Conservation (phyloP, 2,329 filamentous ascomycete genomes). For the Penicillium sp. region DNA sequence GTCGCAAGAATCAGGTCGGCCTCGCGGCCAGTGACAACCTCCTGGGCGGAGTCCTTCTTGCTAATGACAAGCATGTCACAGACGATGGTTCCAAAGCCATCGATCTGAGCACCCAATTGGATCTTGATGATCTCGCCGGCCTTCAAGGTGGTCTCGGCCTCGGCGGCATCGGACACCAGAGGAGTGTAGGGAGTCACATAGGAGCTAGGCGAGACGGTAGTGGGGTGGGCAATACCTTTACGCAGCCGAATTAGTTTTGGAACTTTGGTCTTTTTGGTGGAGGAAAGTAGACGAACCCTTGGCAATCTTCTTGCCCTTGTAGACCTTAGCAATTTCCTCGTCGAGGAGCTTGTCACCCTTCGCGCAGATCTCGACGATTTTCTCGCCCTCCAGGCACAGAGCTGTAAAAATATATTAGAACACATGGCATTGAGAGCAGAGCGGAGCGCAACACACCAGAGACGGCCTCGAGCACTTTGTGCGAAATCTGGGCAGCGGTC, state of each 20-base stretch:
- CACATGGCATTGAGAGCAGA: background rate
- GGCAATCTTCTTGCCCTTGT: conserved; percentile 93
- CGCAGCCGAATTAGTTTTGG: conserved; percentile 1
- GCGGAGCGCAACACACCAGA: conserved; percentile 44
- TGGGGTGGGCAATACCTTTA: conserved; percentile 82
- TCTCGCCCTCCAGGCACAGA: conserved; percentile 75
- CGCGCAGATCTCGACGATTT: conserved; percentile 91
- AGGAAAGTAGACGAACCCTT: conserved; percentile 62
- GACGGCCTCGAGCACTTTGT: conserved; percentile 89
- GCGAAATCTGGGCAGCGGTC: conserved; percentile 88
- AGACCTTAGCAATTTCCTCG: conserved; percentile 91
- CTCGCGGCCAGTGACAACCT: conserved; percentile 66
- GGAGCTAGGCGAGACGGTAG: conserved; percentile 87
- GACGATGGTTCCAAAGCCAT: conserved; percentile 93
- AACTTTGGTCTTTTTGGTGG: background rate
- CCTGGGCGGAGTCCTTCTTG: conserved; percentile 56
- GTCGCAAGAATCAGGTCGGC: conserved; percentile 88
- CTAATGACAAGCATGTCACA: conserved; percentile 83
- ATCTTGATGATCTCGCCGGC: conserved; percentile 89
- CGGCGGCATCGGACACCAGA: conserved; percentile 75
- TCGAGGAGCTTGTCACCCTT: conserved; percentile 92
- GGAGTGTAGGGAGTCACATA: conserved; percentile 97
- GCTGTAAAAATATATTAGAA: conserved; percentile 40
- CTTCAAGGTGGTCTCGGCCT: conserved; percentile 75
- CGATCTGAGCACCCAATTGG: conserved; percentile 97